A percentile compares a stretch with the other conserved stretches of the same genome.
Evolutionary conservation across 2,329 filamentous ascomycete species (phyloP).

Genomic region (Cladosporium sp.): DNA sequence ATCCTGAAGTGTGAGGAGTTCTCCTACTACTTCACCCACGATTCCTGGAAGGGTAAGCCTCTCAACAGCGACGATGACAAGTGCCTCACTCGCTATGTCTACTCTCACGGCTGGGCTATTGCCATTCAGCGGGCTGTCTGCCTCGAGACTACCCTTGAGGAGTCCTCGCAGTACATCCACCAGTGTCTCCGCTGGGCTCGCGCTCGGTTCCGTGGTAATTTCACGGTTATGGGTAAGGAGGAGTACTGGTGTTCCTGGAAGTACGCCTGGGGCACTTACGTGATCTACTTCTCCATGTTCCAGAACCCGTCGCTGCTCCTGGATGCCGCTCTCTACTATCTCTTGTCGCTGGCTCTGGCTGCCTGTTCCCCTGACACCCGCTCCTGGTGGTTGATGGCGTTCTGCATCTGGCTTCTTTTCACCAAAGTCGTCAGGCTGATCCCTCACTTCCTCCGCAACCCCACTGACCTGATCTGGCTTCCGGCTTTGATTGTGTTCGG

Average conservation of each 20-base stretch:
- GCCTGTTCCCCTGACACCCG: background rate
- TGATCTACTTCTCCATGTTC: conserved; percentile 52
- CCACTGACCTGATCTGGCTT: conserved; percentile 49
- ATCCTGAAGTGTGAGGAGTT: conserved; percentile 48
- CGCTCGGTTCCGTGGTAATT: conserved; percentile 56
- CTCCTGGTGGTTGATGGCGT: background rate
- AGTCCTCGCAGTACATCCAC: conserved; percentile 45
- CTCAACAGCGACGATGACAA: conserved; percentile 60
- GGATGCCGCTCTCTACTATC: conserved; percentile 43
- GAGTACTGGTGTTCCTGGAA: conserved; percentile 28
- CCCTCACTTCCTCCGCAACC: conserved; percentile 50
- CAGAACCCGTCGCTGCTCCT: conserved; percentile 55
- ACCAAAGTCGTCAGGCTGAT: conserved; percentile 57
- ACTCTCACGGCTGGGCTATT: conserved; percentile 49
- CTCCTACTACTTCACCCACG: conserved; percentile 43
- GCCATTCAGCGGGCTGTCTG: conserved; percentile 51
- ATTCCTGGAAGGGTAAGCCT: conserved; percentile 46
- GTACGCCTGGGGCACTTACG: conserved; percentile 53
- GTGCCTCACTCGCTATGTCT: conserved; percentile 53
- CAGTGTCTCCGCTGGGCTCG: conserved; percentile 57
- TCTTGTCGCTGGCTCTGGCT: conserved; percentile 27
- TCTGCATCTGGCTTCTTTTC: conserved; percentile 45
- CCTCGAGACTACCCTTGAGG: conserved; percentile 53
- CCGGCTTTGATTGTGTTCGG: conserved; percentile 51
- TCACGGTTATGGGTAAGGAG: conserved; percentile 41